A percentile compares a stretch with the other conserved stretches of the same genome.
These are phyloP conservation scores for Phlyctochytrium bullatum DNA, from an alignment of 192 early-diverging fungal species.

Conservation along the genomic window DNA sequence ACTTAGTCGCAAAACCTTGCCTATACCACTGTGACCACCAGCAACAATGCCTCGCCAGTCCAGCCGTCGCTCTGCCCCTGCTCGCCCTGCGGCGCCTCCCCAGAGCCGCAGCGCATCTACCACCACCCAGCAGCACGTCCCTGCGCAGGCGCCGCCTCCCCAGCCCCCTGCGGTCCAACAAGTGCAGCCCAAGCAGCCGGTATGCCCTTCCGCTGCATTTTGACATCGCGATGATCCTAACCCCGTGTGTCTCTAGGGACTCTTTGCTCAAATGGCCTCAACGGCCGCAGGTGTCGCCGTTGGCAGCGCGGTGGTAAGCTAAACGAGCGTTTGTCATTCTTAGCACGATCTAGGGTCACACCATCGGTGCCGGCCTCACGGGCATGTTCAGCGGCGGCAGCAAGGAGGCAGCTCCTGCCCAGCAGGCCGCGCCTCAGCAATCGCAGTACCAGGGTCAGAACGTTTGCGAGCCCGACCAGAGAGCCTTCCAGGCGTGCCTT, in stretches of 20 bases:
- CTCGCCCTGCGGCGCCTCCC: constrained; percentile 49
- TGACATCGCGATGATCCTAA: not conserved
- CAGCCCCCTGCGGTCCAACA: constrained; percentile 29
- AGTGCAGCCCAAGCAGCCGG: constrained; percentile 10
- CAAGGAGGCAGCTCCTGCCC: constrained; percentile 7
- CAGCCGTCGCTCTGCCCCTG: constrained; percentile 49
- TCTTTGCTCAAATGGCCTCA: constrained; percentile 87
- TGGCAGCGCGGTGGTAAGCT: constrained; percentile 71
- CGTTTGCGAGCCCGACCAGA: constrained; percentile 34
- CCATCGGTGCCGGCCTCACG: constrained; percentile 46
- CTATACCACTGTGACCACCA: constrained; percentile 31
- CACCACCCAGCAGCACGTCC: constrained; percentile 35
- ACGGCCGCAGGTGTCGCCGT: constrained; percentile 93
- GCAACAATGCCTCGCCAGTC: constrained; percentile 63
- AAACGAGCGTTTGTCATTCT: not conserved
- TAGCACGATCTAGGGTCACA: constrained; percentile 33
- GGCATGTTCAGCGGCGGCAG: constrained; percentile 37
- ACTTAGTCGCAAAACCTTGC: constrained; percentile 3
- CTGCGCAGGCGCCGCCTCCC: constrained; percentile 42
- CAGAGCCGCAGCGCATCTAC: constrained; percentile 50
- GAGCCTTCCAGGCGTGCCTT: constrained; percentile 81
- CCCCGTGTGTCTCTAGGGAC: constrained; percentile 29
- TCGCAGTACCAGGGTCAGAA: constrained; percentile 29
- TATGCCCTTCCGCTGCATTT: not conserved
- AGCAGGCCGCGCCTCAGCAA: constrained; percentile 41